Percentiles rank a stretch among this genome's conserved stretches.
Evolutionary conservation across 1,284 basidiomycete genomes (phyloP).

Genomic region (Irpex sp.): DNA sequence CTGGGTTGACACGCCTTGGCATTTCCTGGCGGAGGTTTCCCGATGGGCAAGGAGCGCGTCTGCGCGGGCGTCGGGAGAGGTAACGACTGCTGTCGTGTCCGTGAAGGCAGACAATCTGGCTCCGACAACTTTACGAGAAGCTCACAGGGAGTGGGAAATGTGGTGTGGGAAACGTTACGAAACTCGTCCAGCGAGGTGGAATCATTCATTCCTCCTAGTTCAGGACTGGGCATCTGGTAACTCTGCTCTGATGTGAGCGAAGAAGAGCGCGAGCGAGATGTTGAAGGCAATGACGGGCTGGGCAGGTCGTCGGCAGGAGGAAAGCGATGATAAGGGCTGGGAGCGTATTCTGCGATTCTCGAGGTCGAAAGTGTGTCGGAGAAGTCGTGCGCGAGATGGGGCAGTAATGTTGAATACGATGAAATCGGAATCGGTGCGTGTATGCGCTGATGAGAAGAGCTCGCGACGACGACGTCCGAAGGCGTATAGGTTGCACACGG

Average conservation of each 20-base stretch:
- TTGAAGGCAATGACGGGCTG: neutral
- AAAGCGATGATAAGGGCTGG: no score
- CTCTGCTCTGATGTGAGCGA: neutral
- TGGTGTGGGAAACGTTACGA: constrained; percentile 31
- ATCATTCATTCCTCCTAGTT: neutral
- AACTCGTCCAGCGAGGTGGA: constrained; percentile 19
- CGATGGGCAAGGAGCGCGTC: neutral
- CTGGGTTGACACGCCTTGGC: constrained; percentile 5
- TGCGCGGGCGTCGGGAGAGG: neutral
- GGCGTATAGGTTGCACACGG: neutral
- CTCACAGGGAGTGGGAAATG: constrained; percentile 64
- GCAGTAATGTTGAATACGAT: constrained; percentile 22
- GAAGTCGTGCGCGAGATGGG: constrained; percentile 4
- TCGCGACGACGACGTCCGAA: neutral
- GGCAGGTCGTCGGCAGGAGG: no score
- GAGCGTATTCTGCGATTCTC: neutral
- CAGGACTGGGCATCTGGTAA: neutral
- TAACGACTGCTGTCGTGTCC: neutral
- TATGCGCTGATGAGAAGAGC: constrained; percentile 15
- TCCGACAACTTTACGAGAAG: constrained; percentile 44
- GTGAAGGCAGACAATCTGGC: constrained; percentile 11
- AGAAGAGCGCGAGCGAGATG: neutral
- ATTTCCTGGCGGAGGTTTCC: neutral
- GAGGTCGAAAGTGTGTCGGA: neutral
- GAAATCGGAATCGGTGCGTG: constrained; percentile 26